Evolutionary conservation across 257 asterid genomes (phyloP).

Genomic region (Scutellaria minor): DNA sequence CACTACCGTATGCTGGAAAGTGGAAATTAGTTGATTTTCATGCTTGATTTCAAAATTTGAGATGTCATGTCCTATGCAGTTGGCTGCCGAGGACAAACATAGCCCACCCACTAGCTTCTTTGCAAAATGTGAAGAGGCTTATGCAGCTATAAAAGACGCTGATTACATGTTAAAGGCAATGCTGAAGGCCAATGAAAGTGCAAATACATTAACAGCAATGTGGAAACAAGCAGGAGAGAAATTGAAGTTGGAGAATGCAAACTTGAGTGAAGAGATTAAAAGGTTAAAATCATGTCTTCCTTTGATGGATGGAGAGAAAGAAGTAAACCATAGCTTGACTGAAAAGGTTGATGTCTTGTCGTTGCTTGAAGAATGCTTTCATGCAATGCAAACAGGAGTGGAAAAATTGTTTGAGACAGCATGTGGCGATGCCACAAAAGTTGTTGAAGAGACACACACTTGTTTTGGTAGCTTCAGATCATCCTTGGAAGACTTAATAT

Average conservation of each 20-base stretch:
- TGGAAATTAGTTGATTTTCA: constrained; percentile 15
- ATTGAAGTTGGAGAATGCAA: constrained; percentile 53
- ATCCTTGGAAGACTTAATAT: constrained; percentile 52
- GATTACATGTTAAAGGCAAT: constrained; percentile 61
- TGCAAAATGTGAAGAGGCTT: constrained; percentile 61
- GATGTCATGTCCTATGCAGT: constrained; percentile 44
- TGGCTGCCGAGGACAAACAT: constrained; percentile 38
- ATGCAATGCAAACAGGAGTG: constrained; percentile 54
- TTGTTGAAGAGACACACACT: constrained; percentile 52
- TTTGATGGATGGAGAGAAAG: constrained; percentile 45
- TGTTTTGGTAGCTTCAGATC: constrained; percentile 53
- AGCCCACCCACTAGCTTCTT: constrained; percentile 48
- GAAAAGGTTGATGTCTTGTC: constrained; percentile 47
- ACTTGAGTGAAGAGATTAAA: constrained; percentile 55
- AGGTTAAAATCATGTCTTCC: constrained; percentile 47
- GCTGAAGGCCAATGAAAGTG: constrained; percentile 61
- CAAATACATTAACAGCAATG: constrained; percentile 48
- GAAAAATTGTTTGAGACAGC: constrained; percentile 50
- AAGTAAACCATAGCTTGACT: constrained; percentile 44
- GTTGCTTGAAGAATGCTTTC: constrained; percentile 59
- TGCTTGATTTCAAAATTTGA: constrained; percentile 21
- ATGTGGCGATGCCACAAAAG: constrained; percentile 47
- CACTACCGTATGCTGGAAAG: not conserved
- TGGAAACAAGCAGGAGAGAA: constrained; percentile 63
- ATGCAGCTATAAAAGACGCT: constrained; percentile 63